Percentiles rank a stretch among this genome's conserved stretches.
phyloP scores from a whole-genome alignment of 2,329 filamentous ascomycete species.

The Fusarium floridanum region DNA sequence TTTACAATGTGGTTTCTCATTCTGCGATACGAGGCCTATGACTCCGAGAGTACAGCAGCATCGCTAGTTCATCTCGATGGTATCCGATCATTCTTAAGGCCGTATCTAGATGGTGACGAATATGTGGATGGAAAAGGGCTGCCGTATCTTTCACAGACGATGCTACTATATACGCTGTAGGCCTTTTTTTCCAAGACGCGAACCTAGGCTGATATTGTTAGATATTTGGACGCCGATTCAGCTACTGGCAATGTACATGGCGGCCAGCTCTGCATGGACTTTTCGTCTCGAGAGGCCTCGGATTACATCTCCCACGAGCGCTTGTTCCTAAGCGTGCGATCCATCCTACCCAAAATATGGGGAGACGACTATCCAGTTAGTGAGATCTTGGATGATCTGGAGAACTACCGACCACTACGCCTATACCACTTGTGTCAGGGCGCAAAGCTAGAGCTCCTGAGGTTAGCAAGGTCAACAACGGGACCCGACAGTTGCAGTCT shows the following conservation, averaged over 20 bases:
- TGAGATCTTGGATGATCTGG: constrained; percentile 36
- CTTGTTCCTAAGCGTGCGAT: constrained; percentile 32
- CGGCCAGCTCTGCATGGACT: constrained; percentile 35
- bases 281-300: constrained; percentile 34
- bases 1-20: constrained; percentile 44
- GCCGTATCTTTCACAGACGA: constrained; percentile 34
- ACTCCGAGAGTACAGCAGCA: constrained; percentile 28
- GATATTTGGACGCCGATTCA: constrained; percentile 40
- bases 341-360: constrained; percentile 40
- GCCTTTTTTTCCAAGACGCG: neutral
- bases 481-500: neutral
- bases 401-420: constrained; percentile 38
- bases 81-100: constrained; percentile 31
- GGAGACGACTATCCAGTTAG: constrained; percentile 34
- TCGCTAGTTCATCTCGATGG: constrained; percentile 37
- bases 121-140: constrained; percentile 12
- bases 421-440: constrained; percentile 37
- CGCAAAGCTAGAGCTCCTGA: constrained; percentile 34
- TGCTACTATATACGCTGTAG: constrained; percentile 36
- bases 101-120: constrained; percentile 21
- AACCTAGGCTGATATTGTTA: neutral
- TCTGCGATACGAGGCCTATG: constrained; percentile 31
- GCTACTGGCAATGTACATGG: constrained; percentile 30
- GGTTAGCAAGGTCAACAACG: constrained; percentile 18
- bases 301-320: constrained; percentile 42